phyloP scores from a whole-genome alignment of 2,329 filamentous ascomycete genomes.

The Pestalotiopsis sp. region DNA sequence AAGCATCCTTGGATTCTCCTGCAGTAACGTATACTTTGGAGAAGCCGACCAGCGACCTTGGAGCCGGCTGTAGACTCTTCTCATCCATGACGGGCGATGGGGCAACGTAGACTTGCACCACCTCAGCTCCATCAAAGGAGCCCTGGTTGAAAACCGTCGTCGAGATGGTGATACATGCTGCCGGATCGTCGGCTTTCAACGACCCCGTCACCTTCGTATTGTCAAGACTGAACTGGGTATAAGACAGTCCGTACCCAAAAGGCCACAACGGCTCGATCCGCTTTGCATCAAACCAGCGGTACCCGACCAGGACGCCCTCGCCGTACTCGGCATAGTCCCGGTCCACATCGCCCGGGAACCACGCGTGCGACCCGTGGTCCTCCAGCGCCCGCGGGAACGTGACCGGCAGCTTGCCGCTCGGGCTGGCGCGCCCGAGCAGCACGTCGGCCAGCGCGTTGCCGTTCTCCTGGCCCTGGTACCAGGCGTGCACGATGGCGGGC shows the following conservation, averaged over 20 bases:
- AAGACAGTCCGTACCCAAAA: background rate
- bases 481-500: background rate
- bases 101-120: background rate
- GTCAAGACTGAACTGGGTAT: background rate
- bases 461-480: conserved; percentile 6
- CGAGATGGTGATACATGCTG: background rate
- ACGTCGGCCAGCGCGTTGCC: background rate
- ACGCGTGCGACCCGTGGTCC: background rate
- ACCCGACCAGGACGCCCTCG: background rate
- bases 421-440: background rate
- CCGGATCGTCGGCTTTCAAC: background rate
- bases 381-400: background rate
- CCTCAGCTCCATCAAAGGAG: background rate
- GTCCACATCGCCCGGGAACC: background rate
- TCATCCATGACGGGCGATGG: background rate
- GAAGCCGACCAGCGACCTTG: background rate
- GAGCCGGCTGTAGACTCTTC: background rate
- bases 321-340: background rate
- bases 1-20: background rate
- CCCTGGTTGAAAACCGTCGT: background rate
- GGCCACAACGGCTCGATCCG: background rate
- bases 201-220: background rate
- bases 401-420: background rate
- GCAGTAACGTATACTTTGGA: background rate
- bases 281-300: background rate